A percentile compares a stretch with the other conserved stretches of the same genome.
phyloP scores from a whole-genome alignment of 2,329 filamentous ascomycete species.

The Xylariomycetidae sp. region DNA sequence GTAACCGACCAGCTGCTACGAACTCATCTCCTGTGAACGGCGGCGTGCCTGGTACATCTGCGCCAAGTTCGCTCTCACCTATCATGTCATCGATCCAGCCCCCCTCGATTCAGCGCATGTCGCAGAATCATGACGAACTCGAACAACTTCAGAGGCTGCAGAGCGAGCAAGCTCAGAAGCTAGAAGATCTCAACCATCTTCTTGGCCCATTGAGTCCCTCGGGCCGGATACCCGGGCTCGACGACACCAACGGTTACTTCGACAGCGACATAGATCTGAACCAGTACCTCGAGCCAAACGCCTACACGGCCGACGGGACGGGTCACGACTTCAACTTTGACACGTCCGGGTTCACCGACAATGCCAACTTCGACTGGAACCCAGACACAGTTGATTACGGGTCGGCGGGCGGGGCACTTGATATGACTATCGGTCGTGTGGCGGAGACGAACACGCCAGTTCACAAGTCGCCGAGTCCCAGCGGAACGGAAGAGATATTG shows the following conservation, averaged over 20 bases:
- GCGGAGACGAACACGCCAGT: slow-evolving; percentile 27
- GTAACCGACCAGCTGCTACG: slow-evolving; percentile 16
- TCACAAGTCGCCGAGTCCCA: slow-evolving; percentile 40
- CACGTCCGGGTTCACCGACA: slow-evolving; percentile 17
- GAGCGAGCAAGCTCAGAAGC: slow-evolving; percentile 70
- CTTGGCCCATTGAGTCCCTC: slow-evolving; percentile 78
- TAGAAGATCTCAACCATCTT: slow-evolving; percentile 68
- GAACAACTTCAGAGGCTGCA: slow-evolving; percentile 76
- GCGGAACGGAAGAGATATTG: slow-evolving; percentile 46
- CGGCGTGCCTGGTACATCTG: slow-evolving; percentile 9
- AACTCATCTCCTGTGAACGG: slow-evolving; percentile 13
- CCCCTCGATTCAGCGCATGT: slow-evolving; percentile 56
- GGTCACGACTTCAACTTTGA: slow-evolving; percentile 41
- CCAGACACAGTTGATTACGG: slow-evolving; percentile 19
- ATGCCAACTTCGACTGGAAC: slow-evolving; percentile 18
- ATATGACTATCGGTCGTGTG: slow-evolving; percentile 11
- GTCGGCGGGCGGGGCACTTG: slow-evolving; percentile 7
- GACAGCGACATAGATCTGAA: slow-evolving; percentile 46
- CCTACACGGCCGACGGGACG: slow-evolving; percentile 17
- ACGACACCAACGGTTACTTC: slow-evolving; percentile 37
- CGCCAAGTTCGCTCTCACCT: slow-evolving; percentile 41
- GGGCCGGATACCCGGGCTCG: slow-evolving; percentile 70
- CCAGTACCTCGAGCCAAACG: slow-evolving; percentile 41
- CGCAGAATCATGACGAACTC: slow-evolving; percentile 68
- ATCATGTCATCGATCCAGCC: slow-evolving; percentile 42